Percentiles rank a stretch among this genome's conserved stretches.
phyloP scores from a whole-genome alignment of 148 eudicot genomes.

The Rhododendron henanense region DNA sequence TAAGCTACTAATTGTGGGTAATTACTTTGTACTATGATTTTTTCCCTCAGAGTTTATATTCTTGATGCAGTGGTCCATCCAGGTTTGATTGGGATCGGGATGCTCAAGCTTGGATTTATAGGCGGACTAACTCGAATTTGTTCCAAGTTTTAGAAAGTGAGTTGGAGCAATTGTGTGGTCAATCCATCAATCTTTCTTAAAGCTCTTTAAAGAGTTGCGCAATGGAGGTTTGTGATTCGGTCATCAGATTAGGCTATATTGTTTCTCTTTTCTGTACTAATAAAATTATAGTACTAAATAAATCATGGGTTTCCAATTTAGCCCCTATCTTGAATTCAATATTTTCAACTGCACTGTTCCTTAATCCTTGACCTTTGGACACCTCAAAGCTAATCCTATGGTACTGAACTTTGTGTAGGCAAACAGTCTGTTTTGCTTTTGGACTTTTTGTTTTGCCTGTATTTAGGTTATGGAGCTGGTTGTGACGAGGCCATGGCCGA shows the following conservation, averaged over 20 bases:
- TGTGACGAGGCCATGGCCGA: neutral
- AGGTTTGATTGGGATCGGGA: constrained; percentile 75
- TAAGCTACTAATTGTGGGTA: neutral
- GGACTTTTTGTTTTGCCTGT: neutral
- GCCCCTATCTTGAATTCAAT: neutral
- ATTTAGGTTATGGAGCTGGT: neutral
- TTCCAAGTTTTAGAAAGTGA: constrained; percentile 44
- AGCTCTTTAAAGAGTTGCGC: neutral
- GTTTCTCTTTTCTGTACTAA: neutral
- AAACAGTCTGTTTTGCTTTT: neutral
- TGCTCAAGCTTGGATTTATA: constrained; percentile 60
- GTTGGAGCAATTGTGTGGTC: constrained; percentile 62
- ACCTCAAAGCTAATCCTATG: neutral
- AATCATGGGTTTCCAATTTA: neutral
- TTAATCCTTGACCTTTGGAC: neutral
- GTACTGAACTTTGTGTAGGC: neutral
- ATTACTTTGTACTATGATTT: neutral
- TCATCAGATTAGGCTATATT: neutral
- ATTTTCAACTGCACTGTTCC: neutral
- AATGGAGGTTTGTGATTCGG: neutral
- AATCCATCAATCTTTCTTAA: constrained; percentile 53
- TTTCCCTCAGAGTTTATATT: neutral
- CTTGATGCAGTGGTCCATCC: constrained; percentile 35
- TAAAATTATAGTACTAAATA: neutral
- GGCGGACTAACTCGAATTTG: constrained; percentile 52